Evolutionary conservation across 768 basidiomycete species (phyloP), one percentile per base, ranked within the genome.

Genomic region (Hypholoma sublateritium): DNA sequence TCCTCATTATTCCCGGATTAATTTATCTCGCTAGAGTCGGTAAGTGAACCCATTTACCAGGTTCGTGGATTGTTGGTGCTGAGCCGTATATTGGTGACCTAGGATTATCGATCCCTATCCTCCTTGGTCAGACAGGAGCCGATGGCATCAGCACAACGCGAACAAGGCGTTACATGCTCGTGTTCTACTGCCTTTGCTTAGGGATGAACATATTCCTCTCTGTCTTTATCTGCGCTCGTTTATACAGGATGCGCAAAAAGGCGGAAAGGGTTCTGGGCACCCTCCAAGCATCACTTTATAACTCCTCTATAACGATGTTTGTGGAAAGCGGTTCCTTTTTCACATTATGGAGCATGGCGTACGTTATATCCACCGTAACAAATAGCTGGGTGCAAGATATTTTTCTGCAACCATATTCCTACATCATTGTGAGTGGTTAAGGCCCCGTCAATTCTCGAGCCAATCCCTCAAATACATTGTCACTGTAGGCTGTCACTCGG

Each of bases 321-420:
- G 74, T 76, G n/a, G 76, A 77, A 57, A 74, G 74, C 50, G 75
- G 74, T 13, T 70, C 68, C 7, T 67, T 77, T 32, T 72, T 74
- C 58, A 74, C 76, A 0, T 7, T 74, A 0, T 77, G 76, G 76
- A 55, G 60, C 4, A 53, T 67, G 14, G 57, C 60, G 19, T 69
- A 72, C 53, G 57, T 77, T 42, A 65, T 69, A 42, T 36, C 67
- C 28, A 62, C 59, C n/a, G 59, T 58, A 9, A 56, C 55, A n/a
- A 41, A 60, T 1, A 69, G 61, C 35, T 69, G 68, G 66, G 55
- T 65, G 28, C 60, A 69, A 53, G 65, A 70, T 45, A 61, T 69
- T 12, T 73, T 77, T 59, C 61, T 67, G 28, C 68, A 71, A 44
- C 68, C 76, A 8, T 67, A 67, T 51, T 59, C 67, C 0, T 71